Evolutionary conservation across 495 filamentous ascomycete genomes (phyloP).

Genomic region (Clohesyomyces aquaticus): DNA sequence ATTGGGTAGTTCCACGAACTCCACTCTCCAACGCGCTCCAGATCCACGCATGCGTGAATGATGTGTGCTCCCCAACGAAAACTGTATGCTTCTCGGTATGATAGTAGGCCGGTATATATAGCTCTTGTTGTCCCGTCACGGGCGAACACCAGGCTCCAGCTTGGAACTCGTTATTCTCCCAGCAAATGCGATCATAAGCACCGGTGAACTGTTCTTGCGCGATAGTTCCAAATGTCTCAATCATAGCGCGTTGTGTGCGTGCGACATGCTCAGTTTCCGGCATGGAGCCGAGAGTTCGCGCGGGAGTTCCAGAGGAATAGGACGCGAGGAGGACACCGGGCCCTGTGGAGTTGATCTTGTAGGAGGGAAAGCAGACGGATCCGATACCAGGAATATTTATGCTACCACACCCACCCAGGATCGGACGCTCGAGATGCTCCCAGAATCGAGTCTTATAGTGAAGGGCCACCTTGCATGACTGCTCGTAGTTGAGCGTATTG

Average conservation of each 20-base stretch:
- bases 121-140: conserved; percentile 59
- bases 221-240: conserved; percentile 61
- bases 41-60: conserved; percentile 73
- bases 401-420: conserved; percentile 62
- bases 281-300: conserved; percentile 50
- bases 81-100: conserved; percentile 66
- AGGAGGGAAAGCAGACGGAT: conserved; percentile 64
- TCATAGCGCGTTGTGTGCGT: conserved; percentile 59
- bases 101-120: conserved; percentile 69
- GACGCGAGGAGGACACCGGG: conserved; percentile 63
- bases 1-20: conserved; percentile 63
- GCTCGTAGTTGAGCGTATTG: conserved; percentile 56
- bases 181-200: neutral
- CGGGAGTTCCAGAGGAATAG: conserved; percentile 54
- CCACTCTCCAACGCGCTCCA: conserved; percentile 66
- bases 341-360: conserved; percentile 62
- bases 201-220: conserved; percentile 53
- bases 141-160: conserved; percentile 39
- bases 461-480: conserved; percentile 65
- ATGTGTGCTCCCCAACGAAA: conserved; percentile 70
- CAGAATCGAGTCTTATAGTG: conserved; percentile 67
- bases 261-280: conserved; percentile 58
- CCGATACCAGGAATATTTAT: conserved; percentile 63
- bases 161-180: conserved; percentile 6
- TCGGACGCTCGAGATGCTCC: conserved; percentile 64